Evolutionary conservation across 2,329 filamentous ascomycete species (phyloP).

Genomic region (Oidium heveae): DNA sequence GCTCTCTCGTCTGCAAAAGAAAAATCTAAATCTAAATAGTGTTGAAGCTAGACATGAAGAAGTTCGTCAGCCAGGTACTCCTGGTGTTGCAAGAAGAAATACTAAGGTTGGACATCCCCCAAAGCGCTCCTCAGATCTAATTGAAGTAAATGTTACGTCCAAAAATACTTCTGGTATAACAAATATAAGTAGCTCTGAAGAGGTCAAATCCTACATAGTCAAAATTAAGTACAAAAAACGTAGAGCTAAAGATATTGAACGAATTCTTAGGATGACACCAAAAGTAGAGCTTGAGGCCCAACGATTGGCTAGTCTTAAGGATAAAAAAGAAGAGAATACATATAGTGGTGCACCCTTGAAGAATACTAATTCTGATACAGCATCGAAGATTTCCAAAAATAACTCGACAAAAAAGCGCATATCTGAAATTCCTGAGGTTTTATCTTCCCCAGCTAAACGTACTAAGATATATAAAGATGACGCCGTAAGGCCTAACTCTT

Average conservation of each 20-base stretch:
- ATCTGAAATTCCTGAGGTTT: slow-evolving; percentile 6
- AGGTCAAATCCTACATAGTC: slow-evolving; percentile 6
- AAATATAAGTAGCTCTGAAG: background rate
- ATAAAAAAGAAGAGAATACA: background rate
- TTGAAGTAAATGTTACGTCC: slow-evolving; percentile 3
- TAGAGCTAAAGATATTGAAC: slow-evolving; percentile 8
- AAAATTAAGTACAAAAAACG: slow-evolving; percentile 13
- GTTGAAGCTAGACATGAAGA: slow-evolving; percentile 13
- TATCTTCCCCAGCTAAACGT: slow-evolving; percentile 14
- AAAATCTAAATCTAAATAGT: slow-evolving; percentile 5
- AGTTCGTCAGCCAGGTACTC: slow-evolving; percentile 11
- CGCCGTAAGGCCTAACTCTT: slow-evolving; percentile 15
- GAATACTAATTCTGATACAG: background rate
- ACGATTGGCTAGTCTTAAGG: background rate
- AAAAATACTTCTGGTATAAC: background rate
- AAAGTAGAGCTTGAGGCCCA: slow-evolving; percentile 5
- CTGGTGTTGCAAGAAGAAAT: slow-evolving; percentile 13
- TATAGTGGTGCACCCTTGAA: background rate
- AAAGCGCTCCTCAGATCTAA: slow-evolving; percentile 8
- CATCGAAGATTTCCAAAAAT: background rate
- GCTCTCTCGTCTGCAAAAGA: slow-evolving; percentile 7
- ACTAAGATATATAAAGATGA: slow-evolving; percentile 13
- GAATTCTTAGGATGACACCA: slow-evolving; percentile 9
- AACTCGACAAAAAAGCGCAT: slow-evolving; percentile 7
- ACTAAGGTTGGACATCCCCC: slow-evolving; percentile 13